Base-by-base conservation (phyloP, 768 basidiomycete species). In the Zangia roseola region DNA sequence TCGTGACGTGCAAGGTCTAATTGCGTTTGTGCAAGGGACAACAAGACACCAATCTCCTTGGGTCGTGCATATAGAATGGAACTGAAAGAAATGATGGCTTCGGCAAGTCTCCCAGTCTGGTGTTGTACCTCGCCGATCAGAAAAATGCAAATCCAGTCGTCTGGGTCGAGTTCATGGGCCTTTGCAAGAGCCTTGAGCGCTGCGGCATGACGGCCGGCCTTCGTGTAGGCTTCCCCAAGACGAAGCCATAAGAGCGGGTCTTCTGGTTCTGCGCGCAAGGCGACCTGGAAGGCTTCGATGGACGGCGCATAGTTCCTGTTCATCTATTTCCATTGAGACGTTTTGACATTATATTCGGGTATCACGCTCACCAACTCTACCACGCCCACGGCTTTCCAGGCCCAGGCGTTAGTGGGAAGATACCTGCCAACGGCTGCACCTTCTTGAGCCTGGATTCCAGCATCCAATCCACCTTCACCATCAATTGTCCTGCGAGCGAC, bases 341-440 rank as follows among this genome's bases (percentile, higher is more conserved):
- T 23, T 12, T n/a, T 37, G 46, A 19, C 12, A 35, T 23, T 16
- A 16, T 7, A 14, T 17, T 24, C 53, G 57, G 45, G 40, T 28
- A 40, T 14, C 19, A 19, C 37, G 71, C 86, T 67, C 60, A 94
- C 95, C 70, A 94, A 71, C 65, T 94, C 93, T 2, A 94, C 94
- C 1, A 91, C 82, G 1, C 93, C 97, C 30, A 92, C 70, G 19
- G 94, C 94, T 69, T 97, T 97, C 94, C 95, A 99, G 4, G 97
- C 97, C 97, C 97, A 99, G 8, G 86, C 80, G 58, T 95, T 94
- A 31, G 82, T 83, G 0, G 90, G 86, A 36, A 82, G 73, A 63
- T 84, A 84, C 56, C 80, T 73, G 3, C 67, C 63, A 5, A 71
- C 63, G n/a, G 69, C 65, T 4, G 62, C 63, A 10, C 63, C 63